Evolutionary conservation across 2,329 filamentous ascomycete species (phyloP).

Genomic region (Hypoxylon sp.): DNA sequence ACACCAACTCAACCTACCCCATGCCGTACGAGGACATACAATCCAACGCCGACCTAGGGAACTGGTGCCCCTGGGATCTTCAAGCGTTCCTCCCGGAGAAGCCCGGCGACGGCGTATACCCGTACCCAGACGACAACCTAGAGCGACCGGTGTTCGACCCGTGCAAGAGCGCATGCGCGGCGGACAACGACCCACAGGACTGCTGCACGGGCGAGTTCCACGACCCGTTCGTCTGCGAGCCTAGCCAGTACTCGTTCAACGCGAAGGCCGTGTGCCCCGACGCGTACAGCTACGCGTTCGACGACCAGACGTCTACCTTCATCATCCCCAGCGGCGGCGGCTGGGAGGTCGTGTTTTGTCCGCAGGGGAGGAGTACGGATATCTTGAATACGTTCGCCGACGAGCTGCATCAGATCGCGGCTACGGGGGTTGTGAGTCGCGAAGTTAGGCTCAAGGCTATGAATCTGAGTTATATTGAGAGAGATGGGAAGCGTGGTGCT

Average conservation of each 20-base stretch:
- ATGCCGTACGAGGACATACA: slow-evolving; percentile 76
- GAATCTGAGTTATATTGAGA: slow-evolving; percentile 58
- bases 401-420: slow-evolving; percentile 65
- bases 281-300: slow-evolving; percentile 83
- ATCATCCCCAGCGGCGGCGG: slow-evolving; percentile 78
- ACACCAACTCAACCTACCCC: slow-evolving; percentile 76
- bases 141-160: slow-evolving; percentile 80
- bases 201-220: slow-evolving; percentile 82
- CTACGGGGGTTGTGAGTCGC: slow-evolving; percentile 57
- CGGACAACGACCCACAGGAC: slow-evolving; percentile 75
- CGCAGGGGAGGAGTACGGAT: slow-evolving; percentile 71
- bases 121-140: slow-evolving; percentile 83
- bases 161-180: slow-evolving; percentile 82
- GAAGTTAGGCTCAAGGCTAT: slow-evolving; percentile 54
- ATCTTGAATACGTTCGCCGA: slow-evolving; percentile 68
- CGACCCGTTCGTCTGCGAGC: slow-evolving; percentile 73
- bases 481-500: slow-evolving; percentile 36
- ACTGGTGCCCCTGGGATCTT: slow-evolving; percentile 87
- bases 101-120: slow-evolving; percentile 82
- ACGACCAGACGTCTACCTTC: slow-evolving; percentile 72
- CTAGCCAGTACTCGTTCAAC: slow-evolving; percentile 76
- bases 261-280: slow-evolving; percentile 86
- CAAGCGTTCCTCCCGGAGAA: slow-evolving; percentile 77
- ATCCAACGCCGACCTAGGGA: slow-evolving; percentile 69
- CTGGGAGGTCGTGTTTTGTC: slow-evolving; percentile 86